Conservation (phyloP, 495 filamentous ascomycete species). For the Daldinia grandis region DNA sequence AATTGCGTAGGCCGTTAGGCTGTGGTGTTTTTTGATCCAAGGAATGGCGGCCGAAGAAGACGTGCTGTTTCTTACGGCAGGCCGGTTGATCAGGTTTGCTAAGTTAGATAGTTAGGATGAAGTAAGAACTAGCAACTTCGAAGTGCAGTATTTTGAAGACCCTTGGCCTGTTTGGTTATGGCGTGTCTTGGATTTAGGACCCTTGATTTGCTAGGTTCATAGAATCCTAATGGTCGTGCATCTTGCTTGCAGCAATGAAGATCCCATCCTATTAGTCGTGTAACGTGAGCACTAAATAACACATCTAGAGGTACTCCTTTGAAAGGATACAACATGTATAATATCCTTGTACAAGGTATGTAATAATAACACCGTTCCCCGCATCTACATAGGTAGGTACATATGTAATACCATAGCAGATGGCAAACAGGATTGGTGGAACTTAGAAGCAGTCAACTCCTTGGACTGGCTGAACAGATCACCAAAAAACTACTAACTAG, state of each 20-base stretch:
- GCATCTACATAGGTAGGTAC: too few relatives aligned
- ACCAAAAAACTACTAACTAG: background rate
- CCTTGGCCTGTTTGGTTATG: background rate
- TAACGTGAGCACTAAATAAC: constrained; percentile 13
- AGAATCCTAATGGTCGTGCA: constrained; percentile 25
- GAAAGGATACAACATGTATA: constrained; percentile 25
- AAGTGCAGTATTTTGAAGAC: constrained; percentile 12
- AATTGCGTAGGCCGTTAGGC: constrained; percentile 21
- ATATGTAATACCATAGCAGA: background rate
- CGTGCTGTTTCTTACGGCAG: constrained; percentile 19
- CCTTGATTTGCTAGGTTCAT: constrained; percentile 13
- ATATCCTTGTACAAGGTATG: background rate
- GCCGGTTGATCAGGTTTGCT: constrained; percentile 6
- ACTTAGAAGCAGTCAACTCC: background rate
- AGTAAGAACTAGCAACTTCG: background rate
- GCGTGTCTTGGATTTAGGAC: background rate
- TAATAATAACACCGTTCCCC: constrained; percentile 12
- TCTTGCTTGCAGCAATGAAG: constrained; percentile 21
- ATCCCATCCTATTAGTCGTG: constrained; percentile 14
- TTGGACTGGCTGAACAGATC: constrained; percentile 2
- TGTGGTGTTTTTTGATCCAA: constrained; percentile 5
- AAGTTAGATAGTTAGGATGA: constrained; percentile 1
- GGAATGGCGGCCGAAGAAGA: constrained; percentile 7
- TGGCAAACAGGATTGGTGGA: constrained; percentile 12
- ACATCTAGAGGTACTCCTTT: constrained; percentile 24